phyloP scores from a whole-genome alignment of 805 yeast species.

The Alloascoidea hylecoeti region DNA sequence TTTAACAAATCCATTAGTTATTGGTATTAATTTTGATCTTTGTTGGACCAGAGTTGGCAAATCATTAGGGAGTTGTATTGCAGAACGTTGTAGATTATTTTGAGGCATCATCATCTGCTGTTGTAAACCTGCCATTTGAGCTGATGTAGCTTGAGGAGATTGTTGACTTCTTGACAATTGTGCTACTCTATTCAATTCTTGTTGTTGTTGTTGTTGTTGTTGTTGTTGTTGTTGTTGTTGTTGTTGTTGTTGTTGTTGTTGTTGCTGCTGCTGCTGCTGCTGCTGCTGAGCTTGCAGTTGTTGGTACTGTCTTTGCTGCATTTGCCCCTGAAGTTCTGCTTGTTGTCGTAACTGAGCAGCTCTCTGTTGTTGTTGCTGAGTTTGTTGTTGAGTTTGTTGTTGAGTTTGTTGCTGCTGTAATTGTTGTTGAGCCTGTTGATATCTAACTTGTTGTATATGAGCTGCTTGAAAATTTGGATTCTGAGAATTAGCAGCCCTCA shows the following conservation, averaged over 20 bases:
- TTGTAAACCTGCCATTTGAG: background rate
- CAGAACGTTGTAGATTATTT: no score
- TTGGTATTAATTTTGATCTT: background rate
- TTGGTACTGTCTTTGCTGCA: slow-evolving; percentile 3
- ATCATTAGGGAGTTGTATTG: no score
- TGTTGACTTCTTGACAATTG: no score
- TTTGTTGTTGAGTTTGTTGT: slow-evolving; percentile 4
- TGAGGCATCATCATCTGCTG: background rate
- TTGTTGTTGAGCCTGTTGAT: slow-evolving; percentile 7
- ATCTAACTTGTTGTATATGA: background rate
- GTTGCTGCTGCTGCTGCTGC: slow-evolving; percentile 5
- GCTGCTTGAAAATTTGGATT: no score
- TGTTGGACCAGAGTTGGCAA: background rate
- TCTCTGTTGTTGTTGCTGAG: slow-evolving; percentile 3
- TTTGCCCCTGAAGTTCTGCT: slow-evolving; percentile 5
- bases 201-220: slow-evolving; percentile 6
- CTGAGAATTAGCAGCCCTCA: no score
- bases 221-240: slow-evolving; percentile 8
- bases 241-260: slow-evolving; percentile 7
- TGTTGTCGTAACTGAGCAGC: slow-evolving; percentile 5
- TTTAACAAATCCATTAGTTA: background rate
- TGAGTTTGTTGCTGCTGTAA: slow-evolving; percentile 6
- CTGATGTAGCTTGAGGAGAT: slow-evolving; percentile 1
- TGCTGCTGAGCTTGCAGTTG: slow-evolving; percentile 5
- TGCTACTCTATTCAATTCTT: no score